A percentile compares a stretch with the other conserved stretches of the same genome.
phyloP scores from a whole-genome alignment of 306 rosid genomes.

The Leucaena leucocephala region DNA sequence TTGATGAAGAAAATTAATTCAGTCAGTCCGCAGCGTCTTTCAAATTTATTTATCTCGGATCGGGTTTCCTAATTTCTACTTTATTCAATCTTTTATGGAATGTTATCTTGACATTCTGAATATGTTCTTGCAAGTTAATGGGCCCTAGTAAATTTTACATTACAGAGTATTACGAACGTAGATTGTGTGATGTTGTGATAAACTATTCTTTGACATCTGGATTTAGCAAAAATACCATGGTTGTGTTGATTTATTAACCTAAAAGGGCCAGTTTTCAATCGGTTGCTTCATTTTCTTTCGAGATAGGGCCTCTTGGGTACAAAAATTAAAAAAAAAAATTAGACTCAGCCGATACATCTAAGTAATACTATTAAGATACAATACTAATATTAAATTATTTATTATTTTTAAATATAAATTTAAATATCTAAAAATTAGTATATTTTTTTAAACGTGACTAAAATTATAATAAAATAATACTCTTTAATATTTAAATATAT shows the following conservation, averaged over 20 bases:
- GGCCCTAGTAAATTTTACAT: slow-evolving; percentile 34
- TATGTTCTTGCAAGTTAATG: slow-evolving; percentile 41
- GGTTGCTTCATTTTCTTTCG: neutral
- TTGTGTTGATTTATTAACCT: neutral
- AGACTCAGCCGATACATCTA: too few species aligned
- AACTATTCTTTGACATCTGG: slow-evolving; percentile 26
- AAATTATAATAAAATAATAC: too few species aligned
- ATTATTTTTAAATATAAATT: too few species aligned
- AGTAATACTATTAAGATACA: too few species aligned
- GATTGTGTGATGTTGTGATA: slow-evolving; percentile 5
- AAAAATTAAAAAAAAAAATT: too few species aligned
- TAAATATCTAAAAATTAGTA: too few species aligned
- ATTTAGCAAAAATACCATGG: neutral
- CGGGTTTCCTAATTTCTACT: slow-evolving; percentile 32
- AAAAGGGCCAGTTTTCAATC: neutral
- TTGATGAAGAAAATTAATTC: slow-evolving; percentile 9
- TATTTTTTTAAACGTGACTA: too few species aligned
- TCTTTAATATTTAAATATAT: too few species aligned
- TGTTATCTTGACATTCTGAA: slow-evolving; percentile 50
- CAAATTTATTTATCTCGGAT: slow-evolving; percentile 15
- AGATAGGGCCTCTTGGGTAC: too few species aligned
- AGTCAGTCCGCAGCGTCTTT: slow-evolving; percentile 26
- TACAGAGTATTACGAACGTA: neutral
- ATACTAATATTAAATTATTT: too few species aligned
- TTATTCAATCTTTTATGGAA: slow-evolving; percentile 40